Evolutionary conservation across 1,284 basidiomycete genomes (phyloP).

Genomic region (Cystobasidium slooffiae): DNA sequence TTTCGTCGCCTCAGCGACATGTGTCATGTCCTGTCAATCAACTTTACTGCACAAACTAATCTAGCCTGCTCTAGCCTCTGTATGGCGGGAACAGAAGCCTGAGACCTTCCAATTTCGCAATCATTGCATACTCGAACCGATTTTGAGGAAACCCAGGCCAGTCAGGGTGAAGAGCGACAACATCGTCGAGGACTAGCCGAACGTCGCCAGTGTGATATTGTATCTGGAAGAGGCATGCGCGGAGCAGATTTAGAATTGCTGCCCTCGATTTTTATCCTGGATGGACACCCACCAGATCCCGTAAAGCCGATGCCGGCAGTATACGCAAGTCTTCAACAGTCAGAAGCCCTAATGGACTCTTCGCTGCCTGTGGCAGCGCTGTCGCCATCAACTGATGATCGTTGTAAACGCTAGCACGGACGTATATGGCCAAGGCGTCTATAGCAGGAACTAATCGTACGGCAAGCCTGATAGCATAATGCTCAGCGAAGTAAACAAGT

Average conservation of each 20-base stretch:
- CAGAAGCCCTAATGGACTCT: too few species aligned
- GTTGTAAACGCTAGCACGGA: background rate
- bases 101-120: background rate
- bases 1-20: too few species aligned
- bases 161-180: background rate
- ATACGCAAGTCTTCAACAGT: background rate
- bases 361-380: background rate
- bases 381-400: background rate
- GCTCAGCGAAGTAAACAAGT: background rate
- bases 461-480: background rate
- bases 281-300: too few species aligned
- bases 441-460: background rate
- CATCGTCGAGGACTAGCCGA: background rate
- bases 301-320: too few species aligned
- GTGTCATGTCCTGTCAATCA: too few species aligned
- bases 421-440: background rate
- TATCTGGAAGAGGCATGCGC: too few species aligned
- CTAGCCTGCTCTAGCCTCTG: too few species aligned
- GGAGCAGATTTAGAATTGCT: too few species aligned
- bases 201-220: too few species aligned
- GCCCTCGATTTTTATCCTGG: too few species aligned
- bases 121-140: background rate
- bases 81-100: too few species aligned
- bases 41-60: too few species aligned
- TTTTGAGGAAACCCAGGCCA: background rate